Evolutionary conservation across 805 yeast genomes (phyloP).

Genomic region (Wickerhamomyces bovis): DNA sequence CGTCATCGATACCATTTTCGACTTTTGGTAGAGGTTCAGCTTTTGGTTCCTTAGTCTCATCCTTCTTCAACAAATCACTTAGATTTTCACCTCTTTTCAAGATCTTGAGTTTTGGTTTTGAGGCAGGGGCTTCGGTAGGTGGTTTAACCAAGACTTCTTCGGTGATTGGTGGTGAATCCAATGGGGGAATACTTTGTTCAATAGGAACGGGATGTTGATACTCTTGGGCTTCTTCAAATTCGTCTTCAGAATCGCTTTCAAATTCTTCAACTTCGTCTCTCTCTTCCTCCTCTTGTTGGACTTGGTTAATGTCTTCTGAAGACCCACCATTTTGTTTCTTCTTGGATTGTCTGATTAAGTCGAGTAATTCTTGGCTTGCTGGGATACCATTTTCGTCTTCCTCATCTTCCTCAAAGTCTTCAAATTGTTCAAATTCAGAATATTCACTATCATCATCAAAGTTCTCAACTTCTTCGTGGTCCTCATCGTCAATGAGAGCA

Average conservation of each 20-base stretch:
- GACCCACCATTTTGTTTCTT: constrained; percentile 13
- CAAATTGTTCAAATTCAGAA: constrained; percentile 1
- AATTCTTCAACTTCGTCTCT: constrained; percentile 8
- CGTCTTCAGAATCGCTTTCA: constrained; percentile 3
- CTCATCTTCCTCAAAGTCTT: neutral
- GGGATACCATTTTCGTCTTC: constrained; percentile 5
- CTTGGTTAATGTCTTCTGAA: constrained; percentile 22
- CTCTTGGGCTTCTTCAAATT: constrained; percentile 1
- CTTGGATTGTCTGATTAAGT: constrained; percentile 15
- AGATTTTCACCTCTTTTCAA: constrained; percentile 33
- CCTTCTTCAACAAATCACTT: constrained; percentile 13
- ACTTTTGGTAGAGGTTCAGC: neutral
- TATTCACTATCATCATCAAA: neutral
- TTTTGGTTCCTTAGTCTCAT: neutral
- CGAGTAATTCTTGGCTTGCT: constrained; percentile 21
- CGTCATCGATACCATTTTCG: neutral
- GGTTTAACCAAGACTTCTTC: neutral
- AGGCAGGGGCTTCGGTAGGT: neutral
- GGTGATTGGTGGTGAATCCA: constrained; percentile 2
- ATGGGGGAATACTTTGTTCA: constrained; percentile 1
- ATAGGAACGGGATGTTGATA: neutral
- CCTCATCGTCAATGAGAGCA: neutral
- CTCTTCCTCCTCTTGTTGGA: constrained; percentile 15
- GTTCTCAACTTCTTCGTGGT: neutral
- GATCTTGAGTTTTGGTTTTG: constrained; percentile 23